These are phyloP conservation scores for Diaporthe amygdali DNA, from an alignment of 2,329 filamentous ascomycete genomes.

Conservation along the genomic window DNA sequence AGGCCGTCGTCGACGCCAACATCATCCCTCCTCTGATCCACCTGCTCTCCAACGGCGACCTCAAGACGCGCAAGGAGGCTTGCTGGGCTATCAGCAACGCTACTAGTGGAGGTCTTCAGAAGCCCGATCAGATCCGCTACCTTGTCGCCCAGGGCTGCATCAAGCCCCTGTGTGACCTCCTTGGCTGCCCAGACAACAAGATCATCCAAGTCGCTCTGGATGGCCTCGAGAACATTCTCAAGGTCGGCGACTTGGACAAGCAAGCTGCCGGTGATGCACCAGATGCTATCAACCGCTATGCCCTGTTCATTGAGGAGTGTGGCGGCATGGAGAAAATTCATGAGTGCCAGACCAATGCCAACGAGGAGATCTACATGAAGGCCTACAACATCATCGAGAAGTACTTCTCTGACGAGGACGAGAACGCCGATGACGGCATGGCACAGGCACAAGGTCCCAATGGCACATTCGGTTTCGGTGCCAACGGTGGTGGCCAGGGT, in stretches of 20 bases:
- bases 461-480: slow-evolving; percentile 80
- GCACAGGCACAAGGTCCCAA: slow-evolving; percentile 73
- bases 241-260: slow-evolving; percentile 99
- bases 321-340: slow-evolving; percentile 99
- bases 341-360: slow-evolving; percentile 99
- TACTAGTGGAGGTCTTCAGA: slow-evolving; percentile 95
- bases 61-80: slow-evolving; percentile 99
- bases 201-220: slow-evolving; percentile 99
- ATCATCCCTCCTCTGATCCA: slow-evolving; percentile 97
- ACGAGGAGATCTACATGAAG: slow-evolving; percentile 99
- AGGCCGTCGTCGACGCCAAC: slow-evolving; percentile 94
- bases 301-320: slow-evolving; percentile 97
- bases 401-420: slow-evolving; percentile 99
- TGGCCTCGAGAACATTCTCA: slow-evolving; percentile 98
- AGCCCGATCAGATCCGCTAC: slow-evolving; percentile 98
- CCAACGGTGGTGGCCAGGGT: slow-evolving; percentile 69
- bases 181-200: slow-evolving; percentile 98
- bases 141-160: slow-evolving; percentile 94
- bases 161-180: slow-evolving; percentile 93
- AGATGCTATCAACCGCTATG: slow-evolving; percentile 92
- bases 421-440: slow-evolving; percentile 83
- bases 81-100: slow-evolving; percentile 99
- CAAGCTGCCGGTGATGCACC: slow-evolving; percentile 77
- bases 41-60: slow-evolving; percentile 92
- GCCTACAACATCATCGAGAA: slow-evolving; percentile 99